phyloP scores from a whole-genome alignment of 2,329 filamentous ascomycete species.

The Zarea fungicola region DNA sequence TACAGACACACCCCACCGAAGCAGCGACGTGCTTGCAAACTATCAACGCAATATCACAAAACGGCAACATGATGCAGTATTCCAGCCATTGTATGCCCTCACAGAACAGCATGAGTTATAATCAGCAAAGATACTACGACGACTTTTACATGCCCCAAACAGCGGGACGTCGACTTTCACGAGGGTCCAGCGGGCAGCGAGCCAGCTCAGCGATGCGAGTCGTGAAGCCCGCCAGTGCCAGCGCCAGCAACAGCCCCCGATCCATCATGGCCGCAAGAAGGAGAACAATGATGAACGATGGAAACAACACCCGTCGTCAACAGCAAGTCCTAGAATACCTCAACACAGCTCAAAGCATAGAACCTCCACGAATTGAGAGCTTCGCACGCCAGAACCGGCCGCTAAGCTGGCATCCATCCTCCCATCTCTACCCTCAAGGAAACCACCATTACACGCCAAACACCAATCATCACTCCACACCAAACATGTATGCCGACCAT shows the following conservation, averaged over 20 bases:
- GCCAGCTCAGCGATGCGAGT: conserved; percentile 51
- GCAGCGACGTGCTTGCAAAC: background rate
- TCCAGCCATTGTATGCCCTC: conserved; percentile 12
- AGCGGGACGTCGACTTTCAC: conserved; percentile 42
- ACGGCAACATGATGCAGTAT: conserved; percentile 14
- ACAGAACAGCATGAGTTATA: background rate
- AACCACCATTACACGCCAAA: conserved; percentile 23
- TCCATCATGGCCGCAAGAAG: conserved; percentile 45
- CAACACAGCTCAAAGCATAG: conserved; percentile 20
- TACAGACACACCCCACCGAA: conserved; percentile 9
- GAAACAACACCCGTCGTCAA: conserved; percentile 38
- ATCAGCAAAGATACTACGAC: conserved; percentile 36
- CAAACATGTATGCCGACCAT: conserved; percentile 33
- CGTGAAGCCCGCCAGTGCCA: conserved; percentile 61
- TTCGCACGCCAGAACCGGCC: conserved; percentile 46
- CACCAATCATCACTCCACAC: conserved; percentile 33
- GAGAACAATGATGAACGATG: conserved; percentile 52
- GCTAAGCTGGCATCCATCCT: conserved; percentile 70
- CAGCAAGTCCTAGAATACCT: conserved; percentile 43
- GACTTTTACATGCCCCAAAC: conserved; percentile 51
- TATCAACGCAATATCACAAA: background rate
- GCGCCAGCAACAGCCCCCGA: conserved; percentile 64
- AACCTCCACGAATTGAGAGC: conserved; percentile 13
- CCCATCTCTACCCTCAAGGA: conserved; percentile 35
- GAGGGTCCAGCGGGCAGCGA: conserved; percentile 45